Evolutionary conservation across 129 eudicot species (phyloP).

Genomic region (Kitagawia praeruptora): DNA sequence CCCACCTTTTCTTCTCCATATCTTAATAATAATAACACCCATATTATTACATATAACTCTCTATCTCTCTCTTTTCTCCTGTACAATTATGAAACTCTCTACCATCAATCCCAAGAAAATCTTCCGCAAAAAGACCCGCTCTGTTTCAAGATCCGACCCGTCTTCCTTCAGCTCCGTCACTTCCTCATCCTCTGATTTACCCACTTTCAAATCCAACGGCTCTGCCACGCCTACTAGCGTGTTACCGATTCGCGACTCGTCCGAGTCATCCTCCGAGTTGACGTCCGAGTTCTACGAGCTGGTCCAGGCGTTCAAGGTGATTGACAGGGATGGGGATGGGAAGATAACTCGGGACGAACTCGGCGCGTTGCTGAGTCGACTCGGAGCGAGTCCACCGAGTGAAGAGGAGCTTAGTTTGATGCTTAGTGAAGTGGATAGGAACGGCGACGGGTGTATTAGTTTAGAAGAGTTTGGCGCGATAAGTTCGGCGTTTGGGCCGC

Average conservation of each 20-base stretch:
- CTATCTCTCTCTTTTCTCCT: too few relatives aligned
- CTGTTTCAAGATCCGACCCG: slow-evolving; percentile 43
- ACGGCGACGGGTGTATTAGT: slow-evolving; percentile 79
- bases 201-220: slow-evolving; percentile 14
- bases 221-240: slow-evolving; percentile 48
- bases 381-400: slow-evolving; percentile 31
- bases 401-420: slow-evolving; percentile 47
- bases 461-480: slow-evolving; percentile 52
- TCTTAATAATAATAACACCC: not conserved
- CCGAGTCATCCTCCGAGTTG: slow-evolving; percentile 28
- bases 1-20: not conserved
- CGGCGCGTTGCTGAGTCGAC: slow-evolving; percentile 28
- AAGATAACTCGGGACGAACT: slow-evolving; percentile 40
- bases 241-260: slow-evolving; percentile 19
- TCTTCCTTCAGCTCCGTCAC: slow-evolving; percentile 47
- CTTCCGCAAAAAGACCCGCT: slow-evolving; percentile 25
- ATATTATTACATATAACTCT: too few relatives aligned
- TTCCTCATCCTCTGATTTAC: slow-evolving; percentile 17
- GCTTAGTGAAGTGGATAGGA: slow-evolving; percentile 47
- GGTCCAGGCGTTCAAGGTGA: slow-evolving; percentile 47
- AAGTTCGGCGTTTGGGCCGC: slow-evolving; percentile 57
- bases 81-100: slow-evolving; percentile 30
- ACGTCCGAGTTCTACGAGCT: slow-evolving; percentile 29
- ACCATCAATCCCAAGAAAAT: slow-evolving; percentile 35
- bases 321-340: slow-evolving; percentile 69